Evolutionary conservation across 306 rosid genomes (phyloP).

Genomic region (Begonia loranthoides): DNA sequence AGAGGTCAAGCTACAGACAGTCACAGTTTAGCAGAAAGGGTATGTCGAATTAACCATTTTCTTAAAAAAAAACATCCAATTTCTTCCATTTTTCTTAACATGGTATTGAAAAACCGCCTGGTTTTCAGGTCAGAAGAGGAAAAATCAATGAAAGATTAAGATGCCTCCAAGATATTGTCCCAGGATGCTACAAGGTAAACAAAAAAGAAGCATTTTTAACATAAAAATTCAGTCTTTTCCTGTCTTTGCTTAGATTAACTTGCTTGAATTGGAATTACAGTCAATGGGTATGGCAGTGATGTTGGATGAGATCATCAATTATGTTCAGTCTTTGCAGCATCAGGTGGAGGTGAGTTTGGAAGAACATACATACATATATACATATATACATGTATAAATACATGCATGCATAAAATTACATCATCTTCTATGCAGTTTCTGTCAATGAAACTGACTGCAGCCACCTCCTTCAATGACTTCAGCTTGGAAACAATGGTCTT

Average conservation of each 20-base stretch:
- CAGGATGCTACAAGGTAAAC: slow-evolving; percentile 84
- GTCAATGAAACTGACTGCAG: slow-evolving; percentile 85
- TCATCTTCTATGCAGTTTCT: slow-evolving; percentile 79
- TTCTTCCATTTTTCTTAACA: not conserved
- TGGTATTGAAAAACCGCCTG: not conserved
- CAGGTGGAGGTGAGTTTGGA: slow-evolving; percentile 71
- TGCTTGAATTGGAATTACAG: slow-evolving; percentile 31
- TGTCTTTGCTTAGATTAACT: not conserved
- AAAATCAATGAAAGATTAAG: slow-evolving; percentile 81
- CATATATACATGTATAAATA: too few relatives aligned
- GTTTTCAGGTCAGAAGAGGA: slow-evolving; percentile 80
- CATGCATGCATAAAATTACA: too few relatives aligned
- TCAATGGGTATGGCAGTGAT: slow-evolving; percentile 96
- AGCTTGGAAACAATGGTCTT: slow-evolving; percentile 58
- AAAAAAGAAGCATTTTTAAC: slow-evolving; percentile 1
- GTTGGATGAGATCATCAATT: slow-evolving; percentile 96
- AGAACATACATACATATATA: not conserved
- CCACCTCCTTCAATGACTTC: slow-evolving; percentile 66
- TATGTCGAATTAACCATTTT: slow-evolving; percentile 9
- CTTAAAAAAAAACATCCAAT: not conserved
- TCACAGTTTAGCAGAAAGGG: slow-evolving; percentile 99
- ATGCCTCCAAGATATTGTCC: slow-evolving; percentile 87
- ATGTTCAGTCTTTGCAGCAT: slow-evolving; percentile 92
- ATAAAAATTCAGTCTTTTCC: slow-evolving; percentile 1
- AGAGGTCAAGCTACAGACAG: slow-evolving; percentile 99